phyloP scores from a whole-genome alignment of 352 stramenopile genomes.

The Thraustochytrium sp. region DNA sequence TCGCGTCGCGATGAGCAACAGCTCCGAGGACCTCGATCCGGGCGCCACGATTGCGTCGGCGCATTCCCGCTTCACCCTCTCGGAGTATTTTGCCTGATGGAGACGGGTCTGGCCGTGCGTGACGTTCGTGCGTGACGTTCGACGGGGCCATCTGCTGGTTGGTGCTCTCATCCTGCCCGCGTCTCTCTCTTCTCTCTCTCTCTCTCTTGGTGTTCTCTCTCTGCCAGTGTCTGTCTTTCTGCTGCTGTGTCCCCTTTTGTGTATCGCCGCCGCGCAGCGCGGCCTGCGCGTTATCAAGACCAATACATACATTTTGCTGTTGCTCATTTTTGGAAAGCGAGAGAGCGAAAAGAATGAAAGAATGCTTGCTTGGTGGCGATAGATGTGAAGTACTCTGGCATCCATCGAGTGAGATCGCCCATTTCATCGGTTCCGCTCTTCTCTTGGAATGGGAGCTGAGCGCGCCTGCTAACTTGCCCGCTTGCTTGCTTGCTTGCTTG shows the following conservation, averaged over 20 bases:
- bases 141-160: background rate
- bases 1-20: background rate
- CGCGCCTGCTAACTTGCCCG: no score
- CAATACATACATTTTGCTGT: background rate
- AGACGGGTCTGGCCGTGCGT: background rate
- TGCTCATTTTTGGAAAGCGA: background rate
- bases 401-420: background rate
- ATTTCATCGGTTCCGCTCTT: background rate
- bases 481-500: no score
- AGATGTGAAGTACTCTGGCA: background rate
- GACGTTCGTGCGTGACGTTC: background rate
- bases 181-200: background rate
- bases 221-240: background rate
- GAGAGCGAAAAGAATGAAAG: background rate
- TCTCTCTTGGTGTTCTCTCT: background rate
- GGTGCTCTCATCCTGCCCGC: background rate
- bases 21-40: background rate
- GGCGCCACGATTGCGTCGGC: background rate
- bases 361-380: background rate
- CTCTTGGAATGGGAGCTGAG: no score
- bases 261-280: no score
- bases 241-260: no score
- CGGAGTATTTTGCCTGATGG: background rate
- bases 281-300: no score
- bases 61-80: conserved; percentile 16